phyloP scores from a whole-genome alignment of 495 filamentous ascomycete genomes.

The Lindgomyces ingoldianus region DNA sequence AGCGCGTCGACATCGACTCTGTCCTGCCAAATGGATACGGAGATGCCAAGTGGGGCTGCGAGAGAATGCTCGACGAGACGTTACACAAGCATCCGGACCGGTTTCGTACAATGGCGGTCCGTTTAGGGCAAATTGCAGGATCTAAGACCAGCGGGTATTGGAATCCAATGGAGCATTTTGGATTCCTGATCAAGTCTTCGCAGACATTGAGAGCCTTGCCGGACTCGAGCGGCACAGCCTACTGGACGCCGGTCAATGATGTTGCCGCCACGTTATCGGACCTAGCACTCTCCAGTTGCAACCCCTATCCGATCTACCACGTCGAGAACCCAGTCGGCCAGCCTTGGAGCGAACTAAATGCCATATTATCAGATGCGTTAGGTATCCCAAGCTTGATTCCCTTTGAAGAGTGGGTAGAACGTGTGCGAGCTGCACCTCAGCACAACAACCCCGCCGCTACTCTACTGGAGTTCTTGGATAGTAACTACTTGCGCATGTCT shows the following conservation, averaged over 20 bases:
- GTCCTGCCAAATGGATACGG: constrained; percentile 53
- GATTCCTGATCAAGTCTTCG: constrained; percentile 55
- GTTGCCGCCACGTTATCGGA: constrained; percentile 17
- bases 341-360: constrained; percentile 50
- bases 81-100: constrained; percentile 48
- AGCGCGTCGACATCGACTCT: constrained; percentile 40
- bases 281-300: constrained; percentile 42
- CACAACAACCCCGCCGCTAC: constrained; percentile 53
- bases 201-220: constrained; percentile 52
- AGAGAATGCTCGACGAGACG: constrained; percentile 54
- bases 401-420: not conserved
- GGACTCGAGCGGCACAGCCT: constrained; percentile 43
- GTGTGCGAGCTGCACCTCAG: constrained; percentile 15
- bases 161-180: constrained; percentile 55
- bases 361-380: constrained; percentile 42
- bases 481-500: constrained; percentile 55
- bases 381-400: constrained; percentile 37
- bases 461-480: constrained; percentile 55
- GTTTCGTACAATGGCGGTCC: constrained; percentile 51
- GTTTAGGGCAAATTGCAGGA: constrained; percentile 53
- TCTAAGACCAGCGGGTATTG: constrained; percentile 54
- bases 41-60: constrained; percentile 56
- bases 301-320: constrained; percentile 53
- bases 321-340: constrained; percentile 58
- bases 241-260: constrained; percentile 54